Percentiles rank a stretch among this genome's conserved stretches.
Evolutionary conservation across 176 grass and related monocot genomes (phyloP).

Genomic region (Carex scoparia): DNA sequence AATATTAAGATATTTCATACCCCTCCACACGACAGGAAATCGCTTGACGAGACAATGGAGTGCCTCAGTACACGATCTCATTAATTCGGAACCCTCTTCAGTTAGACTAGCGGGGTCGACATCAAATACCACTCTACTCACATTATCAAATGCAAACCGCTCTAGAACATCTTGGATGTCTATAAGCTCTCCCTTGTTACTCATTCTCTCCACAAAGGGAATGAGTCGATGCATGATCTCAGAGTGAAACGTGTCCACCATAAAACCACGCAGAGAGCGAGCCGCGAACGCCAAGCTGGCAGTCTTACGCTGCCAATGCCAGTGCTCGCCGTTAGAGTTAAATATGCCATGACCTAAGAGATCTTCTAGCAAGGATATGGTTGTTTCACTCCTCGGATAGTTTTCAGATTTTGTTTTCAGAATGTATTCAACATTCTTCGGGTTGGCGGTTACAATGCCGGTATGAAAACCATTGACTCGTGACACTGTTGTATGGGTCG

Average conservation of each 20-base stretch:
- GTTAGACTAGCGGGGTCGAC: conserved; percentile 44
- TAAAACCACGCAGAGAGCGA: conserved; percentile 37
- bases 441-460: no score
- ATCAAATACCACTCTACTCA: conserved; percentile 48
- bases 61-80: conserved; percentile 37
- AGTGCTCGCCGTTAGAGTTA: conserved; percentile 54
- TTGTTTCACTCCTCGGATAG: no score
- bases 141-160: conserved; percentile 65
- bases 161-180: conserved; percentile 54
- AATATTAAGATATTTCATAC: conserved; percentile 17
- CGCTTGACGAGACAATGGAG: conserved; percentile 22
- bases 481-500: background rate
- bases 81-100: conserved; percentile 23
- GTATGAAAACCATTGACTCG: no score
- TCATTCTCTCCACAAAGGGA: conserved; percentile 33
- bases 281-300: conserved; percentile 54
- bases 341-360: conserved; percentile 65
- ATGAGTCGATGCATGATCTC: conserved; percentile 38
- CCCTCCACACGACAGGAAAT: conserved; percentile 20
- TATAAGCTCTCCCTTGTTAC: background rate
- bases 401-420: no score
- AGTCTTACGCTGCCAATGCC: conserved; percentile 54
- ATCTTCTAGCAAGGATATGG: conserved; percentile 35
- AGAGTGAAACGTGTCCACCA: conserved; percentile 30
- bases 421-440: no score